Evolutionary conservation across 176 grass and related monocot genomes (phyloP), one percentile per base, ranked within the genome.

Genomic region (Urochloa ruziziensis): DNA sequence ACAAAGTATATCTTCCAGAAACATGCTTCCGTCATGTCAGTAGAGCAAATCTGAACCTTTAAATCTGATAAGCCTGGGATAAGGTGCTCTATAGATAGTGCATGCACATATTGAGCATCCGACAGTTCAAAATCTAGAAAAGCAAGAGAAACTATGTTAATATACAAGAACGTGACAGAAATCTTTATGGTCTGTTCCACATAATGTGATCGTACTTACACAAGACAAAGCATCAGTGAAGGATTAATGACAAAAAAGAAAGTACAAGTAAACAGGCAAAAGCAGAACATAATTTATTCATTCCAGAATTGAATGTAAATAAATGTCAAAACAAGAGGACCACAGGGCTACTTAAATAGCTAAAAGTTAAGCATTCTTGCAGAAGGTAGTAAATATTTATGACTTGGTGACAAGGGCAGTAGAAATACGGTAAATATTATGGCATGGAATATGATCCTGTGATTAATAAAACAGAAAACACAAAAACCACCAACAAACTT

Each of bases 1-100:
- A 95, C 93, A 77, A 95, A 95, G 81, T 95, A 95, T 19, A 92
- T 95, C 85, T 95, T 95, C 93, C 93, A 95, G 64, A 95, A 95
- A 60, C 82, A 92, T 52, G 75, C 82, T 84, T 95, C 93, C 79
- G 79, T 90, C 93, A 95, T 95, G 74, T 92, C 90, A 75, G 79
- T 86, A 62, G 93, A 89, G 65, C 93, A 95, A 81, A 95, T 77
- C 24, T 76, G 79, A 65, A 63, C 19, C 63, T 87, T 92, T 44
- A 92, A 52, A 61, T 81, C 79, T 3, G 82, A 84, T 80, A 95
- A 73, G 62, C 67, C 70, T 63, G 90, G 90, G 53, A 87, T 83
- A 70, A 88, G 65, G 73, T 67, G 90, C 58, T 92, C 88, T 40
- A 95, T 69, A 33, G 75, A 47, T 52, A 88, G 49, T 32, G 88